Evolutionary conservation across 2,329 filamentous ascomycete genomes (phyloP), one percentile per base, ranked within the genome.

Genomic region (Xylariaceae sp.): DNA sequence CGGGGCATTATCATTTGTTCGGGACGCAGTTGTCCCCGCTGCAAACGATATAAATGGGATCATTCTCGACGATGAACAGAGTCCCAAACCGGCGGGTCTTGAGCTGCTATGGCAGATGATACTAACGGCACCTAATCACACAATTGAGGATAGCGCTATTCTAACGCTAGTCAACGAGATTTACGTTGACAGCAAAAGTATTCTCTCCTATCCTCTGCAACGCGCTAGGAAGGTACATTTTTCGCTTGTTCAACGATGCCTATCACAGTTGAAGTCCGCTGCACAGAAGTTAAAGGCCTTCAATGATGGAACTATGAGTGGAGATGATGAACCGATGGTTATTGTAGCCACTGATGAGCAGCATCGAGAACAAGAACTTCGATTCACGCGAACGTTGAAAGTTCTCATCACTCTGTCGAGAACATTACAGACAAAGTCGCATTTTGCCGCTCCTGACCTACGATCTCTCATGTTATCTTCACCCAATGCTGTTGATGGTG

Each of bases 41-140:
- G 71, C 83, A 4, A 75, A 77, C 27, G 74, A 78, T 27, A 61
- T 66, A 5, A 66, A 68, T 20, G 75, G 75, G 18, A 75, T 80
- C 42, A 66, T 78, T 16, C 71, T 84, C 18, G 78, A 82, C 50
- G 79, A 82, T 39, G 74, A 78, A 6, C 73, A 77, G n/a, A 72
- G 77, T 9, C 67, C 83, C 23, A 75, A 80, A 60, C 80, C 76
- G 56, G 81, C 71, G 59, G 82, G 74, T 21, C 77, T 82, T 36
- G 88, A 94, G 62, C 81, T 92, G 52, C 75, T 96, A n/a, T 96
- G 92, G 92, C 83, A 85, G 20, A 83, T 96, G 63, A 84, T 93
- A 27, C 75, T 96, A 47, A 86, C 82, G 13, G 85, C 89, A 1
- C 83, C 85, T 4, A 76, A 82, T 30, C 75, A 81, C 30, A 81